Conservation (phyloP, 768 basidiomycete species). For the Suillus bovinus region DNA sequence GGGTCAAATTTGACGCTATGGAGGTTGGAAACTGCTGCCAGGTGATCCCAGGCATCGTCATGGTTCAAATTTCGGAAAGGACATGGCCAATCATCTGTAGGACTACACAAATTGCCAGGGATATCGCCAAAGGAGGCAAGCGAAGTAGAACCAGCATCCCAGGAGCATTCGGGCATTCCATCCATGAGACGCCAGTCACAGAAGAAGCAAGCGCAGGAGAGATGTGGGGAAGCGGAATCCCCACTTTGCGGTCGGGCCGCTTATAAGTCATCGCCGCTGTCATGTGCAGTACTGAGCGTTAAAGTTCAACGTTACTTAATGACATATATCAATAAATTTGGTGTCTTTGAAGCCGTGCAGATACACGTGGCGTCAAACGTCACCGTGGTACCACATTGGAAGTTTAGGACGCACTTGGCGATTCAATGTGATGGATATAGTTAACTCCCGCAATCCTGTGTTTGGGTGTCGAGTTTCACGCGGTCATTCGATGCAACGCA, state of each 20-base stretch:
- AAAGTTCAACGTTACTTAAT: slow-evolving; percentile 18
- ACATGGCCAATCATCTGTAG: slow-evolving; percentile 68
- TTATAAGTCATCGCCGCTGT: slow-evolving; percentile 34
- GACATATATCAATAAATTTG: slow-evolving; percentile 18
- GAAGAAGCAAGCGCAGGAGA: slow-evolving; percentile 5
- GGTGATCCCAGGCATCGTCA: slow-evolving; percentile 53
- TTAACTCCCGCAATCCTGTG: slow-evolving; percentile 10
- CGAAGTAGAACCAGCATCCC: slow-evolving; percentile 20
- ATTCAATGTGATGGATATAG: slow-evolving; percentile 11
- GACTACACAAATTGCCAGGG: slow-evolving; percentile 59
- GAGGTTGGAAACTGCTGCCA: slow-evolving; percentile 52
- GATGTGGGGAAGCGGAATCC: slow-evolving; percentile 12
- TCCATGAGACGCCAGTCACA: slow-evolving; percentile 17
- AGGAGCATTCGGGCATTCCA: slow-evolving; percentile 17
- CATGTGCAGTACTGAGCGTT: slow-evolving; percentile 23
- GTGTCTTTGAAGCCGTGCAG: slow-evolving; percentile 21
- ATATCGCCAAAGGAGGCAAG: slow-evolving; percentile 62
- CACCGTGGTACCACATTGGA: slow-evolving; percentile 12
- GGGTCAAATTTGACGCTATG: slow-evolving; percentile 43
- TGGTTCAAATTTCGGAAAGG: slow-evolving; percentile 53
- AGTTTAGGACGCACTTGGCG: slow-evolving; percentile 4
- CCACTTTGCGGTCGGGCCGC: slow-evolving; percentile 10
- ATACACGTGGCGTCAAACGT: slow-evolving; percentile 27
- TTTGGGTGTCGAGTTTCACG: slow-evolving; percentile 18
- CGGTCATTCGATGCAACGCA: slow-evolving; percentile 26